Conservation (phyloP, 495 filamentous ascomycete genomes). For the Opeltia flavorubescens region DNA sequence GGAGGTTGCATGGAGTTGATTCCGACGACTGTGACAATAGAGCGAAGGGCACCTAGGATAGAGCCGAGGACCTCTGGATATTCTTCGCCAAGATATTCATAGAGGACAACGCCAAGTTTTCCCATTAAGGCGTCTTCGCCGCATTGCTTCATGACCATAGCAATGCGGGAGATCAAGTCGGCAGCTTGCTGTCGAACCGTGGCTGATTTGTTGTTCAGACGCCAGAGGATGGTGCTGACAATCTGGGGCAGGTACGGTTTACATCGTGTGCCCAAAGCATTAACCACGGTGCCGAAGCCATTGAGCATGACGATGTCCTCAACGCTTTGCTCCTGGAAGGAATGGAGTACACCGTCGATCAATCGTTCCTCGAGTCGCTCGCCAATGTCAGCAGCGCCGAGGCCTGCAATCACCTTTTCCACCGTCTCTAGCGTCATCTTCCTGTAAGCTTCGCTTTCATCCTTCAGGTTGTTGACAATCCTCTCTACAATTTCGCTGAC, state of each 20-base stretch:
- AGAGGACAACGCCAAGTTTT: slow-evolving; percentile 90
- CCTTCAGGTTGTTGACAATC: slow-evolving; percentile 88
- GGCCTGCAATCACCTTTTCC: slow-evolving; percentile 84
- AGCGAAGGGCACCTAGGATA: slow-evolving; percentile 85
- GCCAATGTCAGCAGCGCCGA: slow-evolving; percentile 87
- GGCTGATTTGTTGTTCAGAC: slow-evolving; percentile 91
- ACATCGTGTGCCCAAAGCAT: slow-evolving; percentile 83
- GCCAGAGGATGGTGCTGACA: slow-evolving; percentile 90
- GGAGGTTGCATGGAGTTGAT: slow-evolving; percentile 98
- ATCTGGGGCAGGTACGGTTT: slow-evolving; percentile 96
- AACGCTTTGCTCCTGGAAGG: slow-evolving; percentile 97
- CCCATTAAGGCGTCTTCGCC: slow-evolving; percentile 91
- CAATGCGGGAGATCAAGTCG: slow-evolving; percentile 90
- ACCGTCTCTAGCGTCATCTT: slow-evolving; percentile 99
- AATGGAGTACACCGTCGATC: slow-evolving; percentile 90
- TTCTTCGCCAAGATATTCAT: slow-evolving; percentile 97
- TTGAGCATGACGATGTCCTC: slow-evolving; percentile 95
- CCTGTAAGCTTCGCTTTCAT: slow-evolving; percentile 93
- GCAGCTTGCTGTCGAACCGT: slow-evolving; percentile 95
- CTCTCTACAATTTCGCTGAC: slow-evolving; percentile 89
- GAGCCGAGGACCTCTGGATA: slow-evolving; percentile 97
- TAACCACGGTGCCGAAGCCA: slow-evolving; percentile 97
- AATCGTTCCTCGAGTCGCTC: slow-evolving; percentile 84
- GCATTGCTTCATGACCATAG: slow-evolving; percentile 97
- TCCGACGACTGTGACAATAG: slow-evolving; percentile 95